Evolutionary conservation across 495 filamentous ascomycete genomes (phyloP), one percentile per base, ranked within the genome.

Genomic region (Darksidea phi): DNA sequence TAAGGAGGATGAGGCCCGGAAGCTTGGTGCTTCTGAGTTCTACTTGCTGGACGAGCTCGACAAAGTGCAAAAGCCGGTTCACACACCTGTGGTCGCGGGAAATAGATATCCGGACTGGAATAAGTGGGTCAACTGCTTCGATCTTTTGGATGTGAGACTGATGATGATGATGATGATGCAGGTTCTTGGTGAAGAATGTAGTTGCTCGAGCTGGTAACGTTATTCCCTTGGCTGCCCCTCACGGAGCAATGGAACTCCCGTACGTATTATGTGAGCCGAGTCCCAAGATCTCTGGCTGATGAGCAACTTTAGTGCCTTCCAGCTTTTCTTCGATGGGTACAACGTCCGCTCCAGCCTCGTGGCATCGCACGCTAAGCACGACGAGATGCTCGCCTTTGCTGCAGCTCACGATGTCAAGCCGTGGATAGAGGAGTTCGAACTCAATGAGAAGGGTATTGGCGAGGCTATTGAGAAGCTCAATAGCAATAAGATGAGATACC

Each of bases 21-120:
- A 66, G 43, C 54, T 75, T 11, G 73, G 73, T 24, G 71, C 73
- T 10, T 59, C 52, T 17, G 73, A 75, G 64, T 75, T 75, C 67
- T 61, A 74, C 46, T 57, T 69, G 25, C 67, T 67, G 50, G 66
- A 64, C 47, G 66, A 64, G 41, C 32, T 63, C 12, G 64, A 67
- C 15, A 74, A 70, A 53, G 51, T 72, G 32, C 23, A 69, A 42
- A 55, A 64, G 32, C 65, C 48, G 21, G 46, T 74, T 13, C 48
- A 72, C 46, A 63, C 52, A 32, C 59, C 73, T 0, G 61, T 74
- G 12, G 58, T 74, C 42, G 65, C 71, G 20, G 70, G 71, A 15
- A 70, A 63, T 24, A 61, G 41, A 23, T 58, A 64, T 65, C 72
- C 72, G 52, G 60, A 67, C 32, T 67, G 59, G 64, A 60, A 54